A percentile compares a stretch with the other conserved stretches of the same genome.
Evolutionary conservation across 148 eudicot species (phyloP).

Genomic region (Beta vulgaris): DNA sequence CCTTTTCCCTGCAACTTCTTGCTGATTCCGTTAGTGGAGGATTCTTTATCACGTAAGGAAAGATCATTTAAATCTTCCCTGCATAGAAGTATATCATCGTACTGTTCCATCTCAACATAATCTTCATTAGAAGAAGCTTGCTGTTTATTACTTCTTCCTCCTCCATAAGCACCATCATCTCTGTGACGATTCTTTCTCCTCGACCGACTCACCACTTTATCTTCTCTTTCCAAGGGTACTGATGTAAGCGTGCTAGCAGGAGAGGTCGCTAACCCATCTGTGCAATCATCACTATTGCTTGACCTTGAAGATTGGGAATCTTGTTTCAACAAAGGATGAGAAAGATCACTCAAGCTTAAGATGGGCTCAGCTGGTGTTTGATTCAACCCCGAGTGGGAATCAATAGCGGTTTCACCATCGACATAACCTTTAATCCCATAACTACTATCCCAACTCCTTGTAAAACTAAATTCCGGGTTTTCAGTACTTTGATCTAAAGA

Average conservation of each 20-base stretch:
- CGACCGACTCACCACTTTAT: slow-evolving; percentile 17
- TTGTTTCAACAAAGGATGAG: slow-evolving; percentile 16
- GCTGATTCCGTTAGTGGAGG: no score
- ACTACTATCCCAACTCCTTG: slow-evolving; percentile 9
- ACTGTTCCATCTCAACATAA: slow-evolving; percentile 39
- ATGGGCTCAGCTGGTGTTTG: slow-evolving; percentile 12
- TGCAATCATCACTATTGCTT: slow-evolving; percentile 23
- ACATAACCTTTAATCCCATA: slow-evolving; percentile 20
- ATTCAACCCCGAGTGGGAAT: slow-evolving; percentile 14
- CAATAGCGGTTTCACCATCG: slow-evolving; percentile 3
- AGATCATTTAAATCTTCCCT: slow-evolving; percentile 21
- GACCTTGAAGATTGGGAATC: slow-evolving; percentile 29
- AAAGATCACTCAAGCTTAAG: slow-evolving; percentile 16
- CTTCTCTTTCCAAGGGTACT: slow-evolving; percentile 4
- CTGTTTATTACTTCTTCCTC: slow-evolving; percentile 49
- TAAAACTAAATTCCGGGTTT: slow-evolving; percentile 20
- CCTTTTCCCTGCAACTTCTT: slow-evolving; percentile 27
- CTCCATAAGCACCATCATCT: slow-evolving; percentile 41
- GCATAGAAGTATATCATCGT: slow-evolving; percentile 52
- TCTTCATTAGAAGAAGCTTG: slow-evolving; percentile 47
- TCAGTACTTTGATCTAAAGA: slow-evolving; percentile 6
- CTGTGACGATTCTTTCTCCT: slow-evolving; percentile 45
- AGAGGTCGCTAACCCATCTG: slow-evolving; percentile 26
- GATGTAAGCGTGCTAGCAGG: slow-evolving; percentile 31
- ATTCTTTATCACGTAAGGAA: not conserved